A percentile compares a stretch with the other conserved stretches of the same genome.
phyloP scores from a whole-genome alignment of 202 grass and related monocot species.

The Musa balbisiana region DNA sequence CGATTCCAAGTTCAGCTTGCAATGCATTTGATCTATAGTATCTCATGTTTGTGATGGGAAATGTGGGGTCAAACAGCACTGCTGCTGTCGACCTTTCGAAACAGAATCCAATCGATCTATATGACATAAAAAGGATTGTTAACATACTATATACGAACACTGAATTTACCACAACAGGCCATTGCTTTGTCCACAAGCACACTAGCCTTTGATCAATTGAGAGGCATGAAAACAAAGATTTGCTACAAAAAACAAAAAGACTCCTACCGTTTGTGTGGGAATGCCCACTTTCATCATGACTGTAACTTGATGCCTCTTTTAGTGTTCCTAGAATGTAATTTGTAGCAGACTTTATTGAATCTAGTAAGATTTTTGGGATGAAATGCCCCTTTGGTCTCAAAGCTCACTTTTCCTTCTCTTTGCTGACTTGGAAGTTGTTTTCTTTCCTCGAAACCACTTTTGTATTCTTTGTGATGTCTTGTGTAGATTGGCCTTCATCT shows the following conservation, averaged over 20 bases:
- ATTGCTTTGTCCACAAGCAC: neutral
- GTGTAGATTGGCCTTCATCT: conserved; percentile 56
- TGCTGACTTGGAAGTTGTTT: conserved; percentile 27
- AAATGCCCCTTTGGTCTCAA: conserved; percentile 20
- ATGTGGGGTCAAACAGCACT: too few species aligned
- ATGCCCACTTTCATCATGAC: neutral
- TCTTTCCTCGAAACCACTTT: conserved; percentile 68
- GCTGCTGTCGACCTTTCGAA: too few species aligned
- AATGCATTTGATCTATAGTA: too few species aligned
- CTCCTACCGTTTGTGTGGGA: neutral
- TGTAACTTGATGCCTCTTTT: neutral
- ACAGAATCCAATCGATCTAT: too few species aligned
- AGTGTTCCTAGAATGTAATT: neutral
- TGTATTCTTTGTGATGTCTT: conserved; percentile 50
- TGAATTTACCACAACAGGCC: too few species aligned
- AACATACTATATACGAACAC: too few species aligned
- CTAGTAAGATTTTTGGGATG: neutral
- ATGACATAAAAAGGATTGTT: too few species aligned
- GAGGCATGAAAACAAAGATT: neutral
- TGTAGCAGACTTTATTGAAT: neutral
- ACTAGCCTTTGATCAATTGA: neutral
- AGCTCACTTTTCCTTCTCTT: conserved; percentile 59
- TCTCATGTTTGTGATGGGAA: too few species aligned
- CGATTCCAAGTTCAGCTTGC: too few species aligned
- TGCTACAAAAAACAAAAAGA: neutral